Evolutionary conservation across 495 filamentous ascomycete species (phyloP).

Genomic region (Penicillium tannophilum): DNA sequence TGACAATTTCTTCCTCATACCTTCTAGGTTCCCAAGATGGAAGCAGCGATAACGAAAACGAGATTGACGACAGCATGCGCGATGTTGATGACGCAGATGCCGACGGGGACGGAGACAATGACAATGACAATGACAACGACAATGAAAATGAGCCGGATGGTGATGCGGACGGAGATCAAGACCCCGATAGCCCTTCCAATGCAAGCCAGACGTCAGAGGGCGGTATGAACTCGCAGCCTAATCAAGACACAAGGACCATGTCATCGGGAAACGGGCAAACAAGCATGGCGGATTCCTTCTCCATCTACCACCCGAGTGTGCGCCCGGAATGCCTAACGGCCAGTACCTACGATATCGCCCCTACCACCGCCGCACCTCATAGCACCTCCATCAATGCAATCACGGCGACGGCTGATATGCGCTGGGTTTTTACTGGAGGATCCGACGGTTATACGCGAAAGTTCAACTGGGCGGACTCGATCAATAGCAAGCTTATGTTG

Average conservation of each 20-base stretch:
- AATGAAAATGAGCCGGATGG: conserved; percentile 20
- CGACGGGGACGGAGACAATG: conserved; percentile 56
- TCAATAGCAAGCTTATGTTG: conserved; percentile 89
- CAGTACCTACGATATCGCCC: conserved; percentile 90
- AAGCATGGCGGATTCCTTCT: conserved; percentile 34
- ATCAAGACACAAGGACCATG: conserved; percentile 38
- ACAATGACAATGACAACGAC: conserved; percentile 59
- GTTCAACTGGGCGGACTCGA: conserved; percentile 92
- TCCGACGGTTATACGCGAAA: conserved; percentile 93
- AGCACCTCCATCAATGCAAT: conserved; percentile 94
- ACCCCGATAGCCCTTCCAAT: conserved; percentile 55
- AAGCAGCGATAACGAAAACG: conserved; percentile 74
- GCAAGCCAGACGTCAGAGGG: conserved; percentile 50
- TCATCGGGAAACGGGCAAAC: conserved; percentile 32
- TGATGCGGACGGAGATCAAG: conserved; percentile 49
- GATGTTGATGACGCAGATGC: conserved; percentile 55
- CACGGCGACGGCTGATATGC: conserved; percentile 88
- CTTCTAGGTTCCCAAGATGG: conserved; percentile 57
- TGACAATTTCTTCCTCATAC: conserved; percentile 13
- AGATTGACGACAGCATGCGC: conserved; percentile 68
- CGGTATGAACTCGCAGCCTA: conserved; percentile 41
- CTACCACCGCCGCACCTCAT: conserved; percentile 94
- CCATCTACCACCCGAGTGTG: conserved; percentile 61
- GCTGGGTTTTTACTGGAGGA: conserved; percentile 93
- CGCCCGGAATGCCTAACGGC: conserved; percentile 82